phyloP scores from a whole-genome alignment of 2,329 filamentous ascomycete genomes.

The Colletotrichum incanum region DNA sequence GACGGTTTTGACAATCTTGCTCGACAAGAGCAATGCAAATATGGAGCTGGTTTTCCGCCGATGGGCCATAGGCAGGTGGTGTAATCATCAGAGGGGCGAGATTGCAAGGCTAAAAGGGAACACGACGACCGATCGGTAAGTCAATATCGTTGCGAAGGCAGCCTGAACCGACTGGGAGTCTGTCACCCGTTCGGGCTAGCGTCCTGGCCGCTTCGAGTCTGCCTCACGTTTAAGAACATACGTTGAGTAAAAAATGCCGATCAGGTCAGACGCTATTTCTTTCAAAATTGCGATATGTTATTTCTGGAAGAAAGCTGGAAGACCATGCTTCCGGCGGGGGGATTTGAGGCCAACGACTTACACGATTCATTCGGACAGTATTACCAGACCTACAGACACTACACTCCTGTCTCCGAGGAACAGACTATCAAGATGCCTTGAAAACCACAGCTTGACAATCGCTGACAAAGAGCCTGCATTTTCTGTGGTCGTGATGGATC shows the following conservation, averaged over 20 bases:
- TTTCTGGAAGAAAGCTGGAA: not conserved
- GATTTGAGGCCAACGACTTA: not conserved
- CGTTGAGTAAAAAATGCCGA: too few relatives aligned
- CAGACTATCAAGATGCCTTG: not conserved
- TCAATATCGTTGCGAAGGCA: not conserved
- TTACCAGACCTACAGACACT: not conserved
- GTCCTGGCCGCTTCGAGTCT: not conserved
- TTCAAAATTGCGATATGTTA: not conserved
- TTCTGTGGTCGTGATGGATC: not conserved
- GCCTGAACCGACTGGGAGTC: not conserved
- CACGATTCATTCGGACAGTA: not conserved
- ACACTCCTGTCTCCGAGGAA: not conserved
- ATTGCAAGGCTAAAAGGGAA: not conserved
- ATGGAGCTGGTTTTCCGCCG: not conserved
- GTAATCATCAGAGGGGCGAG: constrained; percentile 5
- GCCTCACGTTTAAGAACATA: too few relatives aligned
- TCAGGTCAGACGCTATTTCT: too few relatives aligned
- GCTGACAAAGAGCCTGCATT: not conserved
- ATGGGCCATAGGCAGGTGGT: not conserved
- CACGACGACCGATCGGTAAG: not conserved
- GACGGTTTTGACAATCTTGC: not conserved
- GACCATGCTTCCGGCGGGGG: not conserved
- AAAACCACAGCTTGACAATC: not conserved
- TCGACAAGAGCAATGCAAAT: constrained; percentile 13
- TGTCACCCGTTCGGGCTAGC: not conserved